Evolutionary conservation across 441 rosid species (phyloP), one percentile per base, ranked within the genome.

Genomic region (Pelargonium citronellum): DNA sequence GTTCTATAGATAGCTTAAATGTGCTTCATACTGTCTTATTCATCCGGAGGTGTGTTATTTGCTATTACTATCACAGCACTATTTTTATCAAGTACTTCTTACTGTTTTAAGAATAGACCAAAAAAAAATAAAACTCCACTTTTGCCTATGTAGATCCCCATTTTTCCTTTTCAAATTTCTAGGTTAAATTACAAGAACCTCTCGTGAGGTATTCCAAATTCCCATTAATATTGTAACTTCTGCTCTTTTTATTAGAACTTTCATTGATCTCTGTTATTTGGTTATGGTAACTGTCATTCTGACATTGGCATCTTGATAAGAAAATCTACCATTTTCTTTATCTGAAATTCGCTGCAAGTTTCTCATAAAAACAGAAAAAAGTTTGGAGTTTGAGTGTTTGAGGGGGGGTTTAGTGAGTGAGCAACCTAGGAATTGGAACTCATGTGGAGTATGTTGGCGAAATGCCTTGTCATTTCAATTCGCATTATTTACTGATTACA

Each of bases 391-490:
- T 5, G 22, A 55, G 61, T 16, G 5, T 30, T 30, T 30, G 61
- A 55, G 22, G 61, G 61, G 10, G 2, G 22, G 17, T 55, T 17
- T 8, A 16, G 3, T 55, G 61, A 7, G 61, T 55, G 7, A 17
- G 62, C 62, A 57, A 57, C 27, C 62, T 16, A 57, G 62, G 62
- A 57, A 57, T 22, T 57, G 62, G 20, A 53, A 53, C 20, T 17
- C 20, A 6, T 11, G 16, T 53, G 5, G 60, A 53, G 16, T 53
- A 53, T 53, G 20, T 53, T 53, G 60, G 62, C 8, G 8, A 57
- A 57, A 57, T 57, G 24, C 27, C 19, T 58, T 58, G 64, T 19
- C 64, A 58, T 58, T 19, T 19, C 34, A 22, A 20, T 58, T 20
- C 20, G 64, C 64, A 58, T 58, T 58, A 19, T 8, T 58, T 58